Evolutionary conservation across 768 basidiomycete species (phyloP).

Genomic region (Amylocystis lapponica): DNA sequence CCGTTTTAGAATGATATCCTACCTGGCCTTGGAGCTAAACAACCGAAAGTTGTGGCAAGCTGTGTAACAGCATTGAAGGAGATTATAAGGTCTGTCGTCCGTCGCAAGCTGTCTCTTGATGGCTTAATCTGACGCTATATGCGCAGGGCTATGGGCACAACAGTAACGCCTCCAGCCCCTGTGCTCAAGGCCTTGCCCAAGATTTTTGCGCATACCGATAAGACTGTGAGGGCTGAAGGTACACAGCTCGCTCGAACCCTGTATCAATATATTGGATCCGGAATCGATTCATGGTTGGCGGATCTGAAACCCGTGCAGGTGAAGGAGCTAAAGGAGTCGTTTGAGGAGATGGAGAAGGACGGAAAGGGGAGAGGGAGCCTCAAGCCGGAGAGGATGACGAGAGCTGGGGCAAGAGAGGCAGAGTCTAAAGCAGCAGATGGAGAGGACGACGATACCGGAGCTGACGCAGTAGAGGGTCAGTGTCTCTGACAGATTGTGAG

Average conservation of each 20-base stretch:
- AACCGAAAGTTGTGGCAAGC: slow-evolving; percentile 89
- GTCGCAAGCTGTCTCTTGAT: slow-evolving; percentile 1
- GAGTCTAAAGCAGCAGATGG: slow-evolving; percentile 38
- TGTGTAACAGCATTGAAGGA: slow-evolving; percentile 76
- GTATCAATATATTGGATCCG: slow-evolving; percentile 79
- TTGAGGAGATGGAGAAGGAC: slow-evolving; percentile 78
- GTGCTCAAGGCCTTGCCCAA: slow-evolving; percentile 87
- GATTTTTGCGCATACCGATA: slow-evolving; percentile 93
- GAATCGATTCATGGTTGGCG: slow-evolving; percentile 76
- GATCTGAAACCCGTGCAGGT: slow-evolving; percentile 97
- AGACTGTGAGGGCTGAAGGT: slow-evolving; percentile 92
- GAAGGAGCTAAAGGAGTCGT: slow-evolving; percentile 90
- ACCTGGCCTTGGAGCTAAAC: slow-evolving; percentile 85
- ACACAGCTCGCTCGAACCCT: slow-evolving; percentile 64
- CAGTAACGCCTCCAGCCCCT: slow-evolving; percentile 66
- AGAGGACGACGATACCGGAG: slow-evolving; percentile 33
- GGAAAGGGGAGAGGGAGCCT: slow-evolving; percentile 79
- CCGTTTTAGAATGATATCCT: slow-evolving; percentile 50
- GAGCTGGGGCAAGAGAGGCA: slow-evolving; percentile 67
- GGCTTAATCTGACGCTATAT: no score
- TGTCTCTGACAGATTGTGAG: no score
- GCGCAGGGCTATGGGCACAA: slow-evolving; percentile 70
- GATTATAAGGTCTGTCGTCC: slow-evolving; percentile 36
- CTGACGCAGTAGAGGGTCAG: slow-evolving; percentile 40
- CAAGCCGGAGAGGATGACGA: slow-evolving; percentile 75